These are phyloP conservation scores for Guyanaporus albipodus DNA, from an alignment of 768 basidiomycete genomes.

Conservation along the genomic window DNA sequence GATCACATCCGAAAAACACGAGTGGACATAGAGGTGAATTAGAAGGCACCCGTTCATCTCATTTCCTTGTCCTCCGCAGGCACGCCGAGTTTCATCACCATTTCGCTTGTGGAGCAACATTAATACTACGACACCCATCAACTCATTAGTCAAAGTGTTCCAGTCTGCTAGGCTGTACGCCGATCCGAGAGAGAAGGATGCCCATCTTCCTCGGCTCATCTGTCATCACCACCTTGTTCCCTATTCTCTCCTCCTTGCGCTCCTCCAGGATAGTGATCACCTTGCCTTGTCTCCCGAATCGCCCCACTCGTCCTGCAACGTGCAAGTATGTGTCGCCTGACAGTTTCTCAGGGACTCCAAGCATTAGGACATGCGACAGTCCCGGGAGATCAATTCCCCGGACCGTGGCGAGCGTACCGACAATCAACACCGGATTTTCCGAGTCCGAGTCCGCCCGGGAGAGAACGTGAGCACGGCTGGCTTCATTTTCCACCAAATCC, in stretches of 20 bases:
- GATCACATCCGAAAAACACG: no score
- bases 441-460: constrained; percentile 31
- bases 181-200: constrained; percentile 43
- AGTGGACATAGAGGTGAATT: constrained; percentile 7
- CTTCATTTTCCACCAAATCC: constrained; percentile 45
- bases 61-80: constrained; percentile 16
- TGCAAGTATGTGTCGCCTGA: constrained; percentile 63
- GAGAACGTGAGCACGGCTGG: constrained; percentile 42
- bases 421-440: constrained; percentile 61
- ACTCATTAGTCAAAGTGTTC: constrained; percentile 43
- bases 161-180: constrained; percentile 43
- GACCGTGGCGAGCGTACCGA: constrained; percentile 64
- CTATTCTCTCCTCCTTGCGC: constrained; percentile 28
- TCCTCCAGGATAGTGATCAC: constrained; percentile 59
- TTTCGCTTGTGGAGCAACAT: no score
- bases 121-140: neutral
- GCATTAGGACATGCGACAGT: constrained; percentile 70
- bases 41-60: neutral
- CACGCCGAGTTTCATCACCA: constrained; percentile 16
- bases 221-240: constrained; percentile 24
- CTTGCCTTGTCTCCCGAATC: constrained; percentile 63
- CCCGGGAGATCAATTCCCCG: constrained; percentile 71
- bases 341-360: constrained; percentile 54
- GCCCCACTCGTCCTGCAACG: constrained; percentile 70
- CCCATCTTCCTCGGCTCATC: constrained; percentile 40